phyloP scores from a whole-genome alignment of 805 yeast species.

The Metschnikowia vanudenii region DNA sequence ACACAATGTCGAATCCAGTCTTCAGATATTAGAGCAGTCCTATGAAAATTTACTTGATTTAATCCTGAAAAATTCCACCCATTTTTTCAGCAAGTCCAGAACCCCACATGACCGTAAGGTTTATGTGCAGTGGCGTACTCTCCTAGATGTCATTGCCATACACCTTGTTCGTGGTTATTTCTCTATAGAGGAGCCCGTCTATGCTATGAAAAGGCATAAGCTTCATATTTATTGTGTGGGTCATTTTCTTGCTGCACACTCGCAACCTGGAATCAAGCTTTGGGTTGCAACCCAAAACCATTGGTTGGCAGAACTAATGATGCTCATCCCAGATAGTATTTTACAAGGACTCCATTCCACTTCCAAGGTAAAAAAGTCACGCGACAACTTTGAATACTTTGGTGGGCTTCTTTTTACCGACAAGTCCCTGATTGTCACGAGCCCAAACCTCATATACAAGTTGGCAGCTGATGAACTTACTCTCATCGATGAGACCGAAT shows the following conservation, averaged over 20 bases:
- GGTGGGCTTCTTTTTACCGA: slow-evolving; percentile 37
- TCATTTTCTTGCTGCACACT: slow-evolving; percentile 29
- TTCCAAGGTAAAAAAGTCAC: slow-evolving; percentile 14
- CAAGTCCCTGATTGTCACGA: slow-evolving; percentile 26
- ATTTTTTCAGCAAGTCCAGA: slow-evolving; percentile 8
- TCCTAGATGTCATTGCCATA: slow-evolving; percentile 60
- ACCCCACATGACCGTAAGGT: slow-evolving; percentile 32
- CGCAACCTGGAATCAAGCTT: slow-evolving; percentile 9
- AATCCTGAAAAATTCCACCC: slow-evolving; percentile 17
- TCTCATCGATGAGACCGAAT: slow-evolving; percentile 10
- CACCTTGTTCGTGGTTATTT: slow-evolving; percentile 63
- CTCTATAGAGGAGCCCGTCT: slow-evolving; percentile 54
- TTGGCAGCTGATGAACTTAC: slow-evolving; percentile 32
- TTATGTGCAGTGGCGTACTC: slow-evolving; percentile 36
- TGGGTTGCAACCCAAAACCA: slow-evolving; percentile 68
- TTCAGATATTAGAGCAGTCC: slow-evolving; percentile 32
- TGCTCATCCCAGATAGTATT: slow-evolving; percentile 46
- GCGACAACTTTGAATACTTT: slow-evolving; percentile 19
- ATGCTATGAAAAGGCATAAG: slow-evolving; percentile 62
- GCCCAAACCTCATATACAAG: slow-evolving; percentile 31
- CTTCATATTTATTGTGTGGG: slow-evolving; percentile 58
- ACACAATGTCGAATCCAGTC: slow-evolving; percentile 31
- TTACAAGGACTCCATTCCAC: slow-evolving; percentile 17
- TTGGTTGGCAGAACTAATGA: slow-evolving; percentile 61
- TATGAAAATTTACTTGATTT: slow-evolving; percentile 33